Conservation (phyloP, 108 stramenopile genomes). For the Cyclotella sp. region DNA sequence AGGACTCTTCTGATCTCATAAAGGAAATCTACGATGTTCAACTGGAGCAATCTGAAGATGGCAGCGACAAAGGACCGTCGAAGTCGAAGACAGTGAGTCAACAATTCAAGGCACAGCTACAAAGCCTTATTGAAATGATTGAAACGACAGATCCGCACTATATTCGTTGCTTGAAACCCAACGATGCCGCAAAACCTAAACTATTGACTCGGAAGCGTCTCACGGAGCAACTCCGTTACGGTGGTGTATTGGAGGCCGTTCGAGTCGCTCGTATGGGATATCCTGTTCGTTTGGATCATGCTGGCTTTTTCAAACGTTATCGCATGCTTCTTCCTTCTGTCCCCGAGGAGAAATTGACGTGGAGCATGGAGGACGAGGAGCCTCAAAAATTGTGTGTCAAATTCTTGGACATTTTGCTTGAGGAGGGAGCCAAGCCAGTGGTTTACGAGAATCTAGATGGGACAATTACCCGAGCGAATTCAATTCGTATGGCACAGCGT, state of each 20-base stretch:
- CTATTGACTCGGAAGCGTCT: slow-evolving; percentile 83
- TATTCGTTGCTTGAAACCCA: slow-evolving; percentile 98
- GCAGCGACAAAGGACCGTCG: slow-evolving; percentile 44
- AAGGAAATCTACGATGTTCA: slow-evolving; percentile 80
- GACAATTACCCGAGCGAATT: slow-evolving; percentile 80
- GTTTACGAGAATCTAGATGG: slow-evolving; percentile 66
- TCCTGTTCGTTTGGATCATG: slow-evolving; percentile 95
- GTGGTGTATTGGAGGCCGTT: slow-evolving; percentile 99
- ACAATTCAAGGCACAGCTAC: slow-evolving; percentile 96
- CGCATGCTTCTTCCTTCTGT: slow-evolving; percentile 82
- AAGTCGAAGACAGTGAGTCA: slow-evolving; percentile 90
- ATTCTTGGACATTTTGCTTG: slow-evolving; percentile 69
- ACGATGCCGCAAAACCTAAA: slow-evolving; percentile 89
- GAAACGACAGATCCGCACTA: slow-evolving; percentile 99
- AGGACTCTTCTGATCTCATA: slow-evolving; percentile 79
- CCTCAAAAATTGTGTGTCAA: slow-evolving; percentile 82
- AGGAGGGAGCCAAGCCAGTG: slow-evolving; percentile 71
- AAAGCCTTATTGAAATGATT: slow-evolving; percentile 85
- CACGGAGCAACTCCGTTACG: slow-evolving; percentile 96
- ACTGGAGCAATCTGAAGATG: slow-evolving; percentile 59
- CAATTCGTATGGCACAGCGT: slow-evolving; percentile 87
- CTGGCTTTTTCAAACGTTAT: slow-evolving; percentile 91
- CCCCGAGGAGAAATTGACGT: slow-evolving; percentile 63
- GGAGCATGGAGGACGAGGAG: slow-evolving; percentile 81
- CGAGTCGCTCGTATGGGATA: slow-evolving; percentile 99